Evolutionary conservation across 1,284 basidiomycete genomes (phyloP).

Genomic region (Boletus semigastroideus): DNA sequence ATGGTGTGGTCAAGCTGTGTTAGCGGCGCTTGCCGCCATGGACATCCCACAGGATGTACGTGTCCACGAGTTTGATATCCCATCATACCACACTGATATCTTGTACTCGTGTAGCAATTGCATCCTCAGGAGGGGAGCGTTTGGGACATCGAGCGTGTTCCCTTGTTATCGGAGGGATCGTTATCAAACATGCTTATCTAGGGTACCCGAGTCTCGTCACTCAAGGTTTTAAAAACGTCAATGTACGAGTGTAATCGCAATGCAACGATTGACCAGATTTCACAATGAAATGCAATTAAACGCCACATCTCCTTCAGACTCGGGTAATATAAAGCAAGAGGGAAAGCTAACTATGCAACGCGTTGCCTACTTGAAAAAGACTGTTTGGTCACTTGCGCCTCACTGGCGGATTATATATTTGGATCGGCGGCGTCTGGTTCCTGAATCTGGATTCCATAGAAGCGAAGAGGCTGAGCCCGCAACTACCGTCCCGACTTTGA

Average conservation of each 20-base stretch:
- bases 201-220: neutral
- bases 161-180: constrained; percentile 6
- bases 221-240: neutral
- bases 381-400: neutral
- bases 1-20: constrained; percentile 58
- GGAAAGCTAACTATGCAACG: neutral
- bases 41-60: constrained; percentile 45
- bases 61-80: neutral
- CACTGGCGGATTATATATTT: constrained; percentile 3
- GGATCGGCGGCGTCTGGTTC: constrained; percentile 1
- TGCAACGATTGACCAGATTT: neutral
- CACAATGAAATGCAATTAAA: constrained; percentile 17
- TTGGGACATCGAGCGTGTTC: constrained; percentile 30
- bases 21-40: constrained; percentile 45
- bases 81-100: constrained; percentile 6
- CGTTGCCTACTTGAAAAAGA: neutral
- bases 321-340: constrained; percentile 8
- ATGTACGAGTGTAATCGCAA: constrained; percentile 1
- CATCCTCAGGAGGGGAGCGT: constrained; percentile 41
- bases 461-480: constrained; percentile 1
- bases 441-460: constrained; percentile 5
- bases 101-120: constrained; percentile 27
- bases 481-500: neutral
- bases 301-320: constrained; percentile 27
- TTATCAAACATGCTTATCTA: constrained; percentile 9